These are phyloP conservation scores for Vitis amurensis DNA, from an alignment of 164 flowering plant genomes.

Conservation along the genomic window DNA sequence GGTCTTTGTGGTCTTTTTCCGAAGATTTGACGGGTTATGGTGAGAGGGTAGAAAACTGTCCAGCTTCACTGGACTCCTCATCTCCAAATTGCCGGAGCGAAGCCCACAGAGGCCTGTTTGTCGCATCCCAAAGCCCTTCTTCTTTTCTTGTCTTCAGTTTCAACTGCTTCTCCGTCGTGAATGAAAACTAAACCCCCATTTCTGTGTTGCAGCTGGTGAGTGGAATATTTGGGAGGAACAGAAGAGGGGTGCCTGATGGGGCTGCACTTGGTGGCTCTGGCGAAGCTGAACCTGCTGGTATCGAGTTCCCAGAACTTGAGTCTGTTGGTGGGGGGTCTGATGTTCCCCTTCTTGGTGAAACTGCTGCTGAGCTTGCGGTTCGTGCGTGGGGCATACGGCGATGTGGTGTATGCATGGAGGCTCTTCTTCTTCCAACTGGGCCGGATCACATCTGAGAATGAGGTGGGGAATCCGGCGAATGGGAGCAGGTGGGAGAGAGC, in stretches of 20 bases:
- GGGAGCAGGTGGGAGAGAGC: slow-evolving; percentile 33
- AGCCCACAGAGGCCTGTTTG: too few species aligned
- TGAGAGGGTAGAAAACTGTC: too few species aligned
- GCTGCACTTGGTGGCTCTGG: slow-evolving; percentile 15
- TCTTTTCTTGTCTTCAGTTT: too few species aligned
- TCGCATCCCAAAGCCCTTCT: too few species aligned
- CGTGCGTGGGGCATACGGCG: slow-evolving; percentile 15
- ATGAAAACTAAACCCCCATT: too few species aligned
- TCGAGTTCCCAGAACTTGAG: neutral
- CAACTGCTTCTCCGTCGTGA: too few species aligned
- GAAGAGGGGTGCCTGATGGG: slow-evolving; percentile 10
- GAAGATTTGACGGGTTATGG: too few species aligned
- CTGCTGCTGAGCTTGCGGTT: slow-evolving; percentile 9
- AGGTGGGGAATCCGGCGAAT: neutral
- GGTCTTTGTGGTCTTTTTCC: too few species aligned
- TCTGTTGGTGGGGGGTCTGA: slow-evolving; percentile 5
- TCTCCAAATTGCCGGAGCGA: too few species aligned
- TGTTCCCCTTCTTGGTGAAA: slow-evolving; percentile 27
- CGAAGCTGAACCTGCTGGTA: slow-evolving; percentile 4
- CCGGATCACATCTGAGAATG: slow-evolving; percentile 9
- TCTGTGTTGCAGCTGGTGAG: too few species aligned
- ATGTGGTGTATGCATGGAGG: slow-evolving; percentile 17
- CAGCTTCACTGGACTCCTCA: too few species aligned
- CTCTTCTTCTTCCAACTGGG: slow-evolving; percentile 35
- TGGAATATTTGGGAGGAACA: neutral